Evolutionary conservation across 768 basidiomycete species (phyloP).

Genomic region (Serpula lacrymans): DNA sequence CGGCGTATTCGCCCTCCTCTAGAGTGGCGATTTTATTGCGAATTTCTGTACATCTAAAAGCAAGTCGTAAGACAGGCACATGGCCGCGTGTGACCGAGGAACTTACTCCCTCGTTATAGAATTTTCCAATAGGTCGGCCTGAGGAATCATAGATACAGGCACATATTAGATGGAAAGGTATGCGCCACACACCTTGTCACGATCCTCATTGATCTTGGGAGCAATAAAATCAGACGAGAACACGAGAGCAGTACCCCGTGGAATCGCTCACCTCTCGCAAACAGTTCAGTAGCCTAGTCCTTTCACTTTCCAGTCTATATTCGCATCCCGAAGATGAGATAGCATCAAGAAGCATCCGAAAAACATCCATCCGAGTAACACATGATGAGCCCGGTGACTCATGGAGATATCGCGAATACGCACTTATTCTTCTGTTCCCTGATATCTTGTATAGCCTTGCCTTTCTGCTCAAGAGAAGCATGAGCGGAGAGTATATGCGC

Average conservation of each 20-base stretch:
- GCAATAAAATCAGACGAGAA: constrained; percentile 6
- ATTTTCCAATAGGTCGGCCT: constrained; percentile 68
- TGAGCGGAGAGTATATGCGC: constrained; percentile 86
- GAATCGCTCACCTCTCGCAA: constrained; percentile 58
- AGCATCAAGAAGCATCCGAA: neutral
- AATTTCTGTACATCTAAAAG: constrained; percentile 58
- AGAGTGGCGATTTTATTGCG: constrained; percentile 62
- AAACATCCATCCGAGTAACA: neutral
- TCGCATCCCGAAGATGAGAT: neutral
- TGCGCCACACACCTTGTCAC: constrained; percentile 54
- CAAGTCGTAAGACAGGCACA: constrained; percentile 4
- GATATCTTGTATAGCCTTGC: constrained; percentile 75
- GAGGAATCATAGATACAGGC: constrained; percentile 4
- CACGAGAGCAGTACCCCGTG: constrained; percentile 1
- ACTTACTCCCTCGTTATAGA: constrained; percentile 68
- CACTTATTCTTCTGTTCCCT: constrained; percentile 85
- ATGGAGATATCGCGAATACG: constrained; percentile 20
- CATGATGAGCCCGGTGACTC: no score
- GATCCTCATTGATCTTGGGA: constrained; percentile 71
- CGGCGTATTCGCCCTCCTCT: constrained; percentile 73
- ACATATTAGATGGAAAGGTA: constrained; percentile 9
- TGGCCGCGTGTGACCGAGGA: neutral
- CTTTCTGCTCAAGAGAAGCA: constrained; percentile 73
- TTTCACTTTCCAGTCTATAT: constrained; percentile 70
- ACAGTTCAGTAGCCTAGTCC: constrained; percentile 61